phyloP scores from a whole-genome alignment of 176 grass and related monocot species.

The Ananas comosus region DNA sequence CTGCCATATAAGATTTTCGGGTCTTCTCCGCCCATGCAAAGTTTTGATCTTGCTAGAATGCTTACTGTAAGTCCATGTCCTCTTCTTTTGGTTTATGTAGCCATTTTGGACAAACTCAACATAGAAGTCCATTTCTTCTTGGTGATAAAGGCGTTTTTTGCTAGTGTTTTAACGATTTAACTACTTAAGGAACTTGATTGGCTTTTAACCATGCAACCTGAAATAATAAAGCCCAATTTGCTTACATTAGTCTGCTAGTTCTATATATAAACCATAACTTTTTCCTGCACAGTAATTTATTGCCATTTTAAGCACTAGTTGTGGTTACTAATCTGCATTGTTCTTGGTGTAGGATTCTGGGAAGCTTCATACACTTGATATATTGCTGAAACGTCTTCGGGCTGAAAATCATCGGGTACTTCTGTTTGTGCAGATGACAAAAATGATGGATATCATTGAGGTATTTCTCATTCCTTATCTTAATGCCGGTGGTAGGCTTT shows the following conservation, averaged over 20 bases:
- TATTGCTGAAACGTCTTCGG: constrained; percentile 70
- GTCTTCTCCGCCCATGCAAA: constrained; percentile 89
- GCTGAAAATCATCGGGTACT: constrained; percentile 93
- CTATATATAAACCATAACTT: too few species aligned
- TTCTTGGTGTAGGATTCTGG: constrained; percentile 76
- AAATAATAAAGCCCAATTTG: neutral
- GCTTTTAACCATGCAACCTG: too few species aligned
- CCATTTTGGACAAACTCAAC: neutral
- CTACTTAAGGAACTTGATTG: too few species aligned
- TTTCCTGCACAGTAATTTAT: too few species aligned
- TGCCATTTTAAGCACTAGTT: neutral
- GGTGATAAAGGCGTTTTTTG: neutral
- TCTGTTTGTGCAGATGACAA: constrained; percentile 98
- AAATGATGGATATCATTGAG: constrained; percentile 99
- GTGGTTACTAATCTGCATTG: constrained; percentile 20
- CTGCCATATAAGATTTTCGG: constrained; percentile 94
- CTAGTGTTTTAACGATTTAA: neutral
- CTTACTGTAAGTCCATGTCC: constrained; percentile 53
- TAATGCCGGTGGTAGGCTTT: neutral
- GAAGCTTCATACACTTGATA: constrained; percentile 90
- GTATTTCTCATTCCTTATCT: constrained; percentile 31
- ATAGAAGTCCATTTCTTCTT: neutral
- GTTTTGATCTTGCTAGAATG: constrained; percentile 99
- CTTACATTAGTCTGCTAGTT: neutral
- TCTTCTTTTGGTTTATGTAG: neutral